Evolutionary conservation across 495 filamentous ascomycete genomes (phyloP).

Genomic region (Penicillium lagena): DNA sequence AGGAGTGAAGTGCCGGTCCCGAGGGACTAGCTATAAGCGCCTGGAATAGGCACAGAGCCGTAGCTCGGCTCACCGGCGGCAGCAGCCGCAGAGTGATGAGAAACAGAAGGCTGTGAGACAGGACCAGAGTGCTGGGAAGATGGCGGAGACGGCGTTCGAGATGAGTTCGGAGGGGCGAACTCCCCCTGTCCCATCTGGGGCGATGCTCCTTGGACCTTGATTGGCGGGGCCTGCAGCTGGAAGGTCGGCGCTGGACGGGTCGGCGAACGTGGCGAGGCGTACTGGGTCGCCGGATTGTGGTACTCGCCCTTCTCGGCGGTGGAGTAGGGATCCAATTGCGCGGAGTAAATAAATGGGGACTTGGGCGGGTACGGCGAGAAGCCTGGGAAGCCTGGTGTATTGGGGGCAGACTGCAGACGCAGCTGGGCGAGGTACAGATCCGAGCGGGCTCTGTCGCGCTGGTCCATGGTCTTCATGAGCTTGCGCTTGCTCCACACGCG

Average conservation of each 20-base stretch:
- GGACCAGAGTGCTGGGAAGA: constrained; percentile 8
- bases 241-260: constrained; percentile 54
- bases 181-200: constrained; percentile 56
- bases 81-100: constrained; percentile 33
- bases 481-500: constrained; percentile 91
- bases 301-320: constrained; percentile 52
- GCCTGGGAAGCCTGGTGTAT: constrained; percentile 74
- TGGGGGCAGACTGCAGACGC: constrained; percentile 84
- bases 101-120: constrained; percentile 12
- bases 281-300: constrained; percentile 33
- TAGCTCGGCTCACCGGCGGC: constrained; percentile 46
- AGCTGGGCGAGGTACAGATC: constrained; percentile 96
- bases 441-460: constrained; percentile 85
- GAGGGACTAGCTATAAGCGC: constrained; percentile 41
- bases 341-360: constrained; percentile 31
- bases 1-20: constrained; percentile 12
- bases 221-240: constrained; percentile 77
- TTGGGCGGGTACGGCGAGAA: constrained; percentile 41
- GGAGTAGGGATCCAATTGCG: constrained; percentile 38
- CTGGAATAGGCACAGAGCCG: constrained; percentile 47
- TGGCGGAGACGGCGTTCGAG: constrained; percentile 11
- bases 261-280: constrained; percentile 41
- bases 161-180: constrained; percentile 37
- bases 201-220: constrained; percentile 67
- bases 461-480: constrained; percentile 92